A percentile compares a stretch with the other conserved stretches of the same genome.
Evolutionary conservation across 208 protist genomes (phyloP).

Genomic region (Crithidia acanthocephali): DNA sequence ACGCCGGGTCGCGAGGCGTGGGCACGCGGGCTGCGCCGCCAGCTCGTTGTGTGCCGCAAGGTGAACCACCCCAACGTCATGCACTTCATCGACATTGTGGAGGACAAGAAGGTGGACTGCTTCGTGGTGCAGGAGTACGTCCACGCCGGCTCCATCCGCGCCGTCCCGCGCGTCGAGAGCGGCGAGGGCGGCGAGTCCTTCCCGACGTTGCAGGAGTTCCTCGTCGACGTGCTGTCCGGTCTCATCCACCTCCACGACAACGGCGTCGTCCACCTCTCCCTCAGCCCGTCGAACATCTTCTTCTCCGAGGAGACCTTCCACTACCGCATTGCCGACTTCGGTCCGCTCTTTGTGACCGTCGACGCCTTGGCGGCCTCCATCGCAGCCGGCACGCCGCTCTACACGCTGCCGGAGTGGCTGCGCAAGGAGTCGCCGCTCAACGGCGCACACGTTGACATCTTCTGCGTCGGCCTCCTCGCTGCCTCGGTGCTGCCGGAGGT

Average conservation of each 20-base stretch:
- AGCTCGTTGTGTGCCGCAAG: slow-evolving; percentile 59
- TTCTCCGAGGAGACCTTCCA: slow-evolving; percentile 36
- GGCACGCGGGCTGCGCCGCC: slow-evolving; percentile 30
- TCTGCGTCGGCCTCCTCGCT: slow-evolving; percentile 78
- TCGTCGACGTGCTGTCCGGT: slow-evolving; percentile 67
- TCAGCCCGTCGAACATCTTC: slow-evolving; percentile 81
- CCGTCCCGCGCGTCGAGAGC: slow-evolving; percentile 27
- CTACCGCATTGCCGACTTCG: slow-evolving; percentile 78
- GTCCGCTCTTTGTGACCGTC: slow-evolving; percentile 64
- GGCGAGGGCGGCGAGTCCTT: slow-evolving; percentile 16
- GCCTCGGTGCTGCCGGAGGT: slow-evolving; percentile 58
- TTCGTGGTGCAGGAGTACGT: slow-evolving; percentile 77
- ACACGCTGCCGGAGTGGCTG: slow-evolving; percentile 63
- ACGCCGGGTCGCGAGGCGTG: slow-evolving; percentile 23
- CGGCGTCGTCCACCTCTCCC: slow-evolving; percentile 55
- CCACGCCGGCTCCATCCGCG: slow-evolving; percentile 30
- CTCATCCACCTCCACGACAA: slow-evolving; percentile 78
- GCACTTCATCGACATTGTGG: slow-evolving; percentile 71
- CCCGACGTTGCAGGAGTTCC: slow-evolving; percentile 48
- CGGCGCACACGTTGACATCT: slow-evolving; percentile 56
- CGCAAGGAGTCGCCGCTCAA: slow-evolving; percentile 28
- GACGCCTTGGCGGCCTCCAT: slow-evolving; percentile 49
- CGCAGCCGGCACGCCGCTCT: slow-evolving; percentile 37
- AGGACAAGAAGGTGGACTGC: slow-evolving; percentile 59
- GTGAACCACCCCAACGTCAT: slow-evolving; percentile 73